A percentile compares a stretch with the other conserved stretches of the same genome.
Conservation (phyloP, 108 stramenopile species). For the Skeletonema menzelii region DNA sequence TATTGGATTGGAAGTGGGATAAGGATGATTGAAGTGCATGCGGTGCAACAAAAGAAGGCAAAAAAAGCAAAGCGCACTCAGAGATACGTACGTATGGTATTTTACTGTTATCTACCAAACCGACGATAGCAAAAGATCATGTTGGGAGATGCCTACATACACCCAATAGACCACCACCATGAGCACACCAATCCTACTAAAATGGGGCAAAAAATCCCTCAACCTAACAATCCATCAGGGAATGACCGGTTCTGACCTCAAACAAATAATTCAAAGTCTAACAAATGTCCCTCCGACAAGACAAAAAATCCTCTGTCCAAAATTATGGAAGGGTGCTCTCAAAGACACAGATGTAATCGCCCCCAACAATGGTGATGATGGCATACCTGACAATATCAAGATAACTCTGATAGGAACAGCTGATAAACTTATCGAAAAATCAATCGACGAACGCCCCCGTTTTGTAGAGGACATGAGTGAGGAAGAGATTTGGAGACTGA, state of each 20-base stretch:
- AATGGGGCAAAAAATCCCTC: constrained; percentile 53
- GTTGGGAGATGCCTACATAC: too few relatives aligned
- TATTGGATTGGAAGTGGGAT: too few relatives aligned
- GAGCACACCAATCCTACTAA: constrained; percentile 4
- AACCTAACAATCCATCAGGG: constrained; percentile 18
- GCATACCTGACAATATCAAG: background rate
- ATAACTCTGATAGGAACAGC: constrained; percentile 59
- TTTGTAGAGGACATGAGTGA: constrained; percentile 57
- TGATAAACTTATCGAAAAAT: constrained; percentile 42
- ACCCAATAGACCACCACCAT: background rate
- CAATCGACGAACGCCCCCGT: constrained; percentile 9
- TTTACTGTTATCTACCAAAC: too few relatives aligned
- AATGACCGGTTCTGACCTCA: constrained; percentile 24
- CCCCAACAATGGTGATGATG: background rate
- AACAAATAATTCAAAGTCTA: constrained; percentile 30
- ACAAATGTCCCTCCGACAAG: constrained; percentile 46
- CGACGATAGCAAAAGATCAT: too few relatives aligned
- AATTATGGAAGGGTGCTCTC: constrained; percentile 53
- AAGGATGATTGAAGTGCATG: too few relatives aligned
- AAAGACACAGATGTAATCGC: constrained; percentile 28
- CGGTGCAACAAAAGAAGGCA: too few relatives aligned
- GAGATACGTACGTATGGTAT: too few relatives aligned
- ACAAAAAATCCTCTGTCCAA: constrained; percentile 50
- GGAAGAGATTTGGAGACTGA: constrained; percentile 32
- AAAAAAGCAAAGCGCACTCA: too few relatives aligned